Evolutionary conservation across 768 basidiomycete species (phyloP), one percentile per base, ranked within the genome.

Genomic region (Lactarius pseudohatsudake): DNA sequence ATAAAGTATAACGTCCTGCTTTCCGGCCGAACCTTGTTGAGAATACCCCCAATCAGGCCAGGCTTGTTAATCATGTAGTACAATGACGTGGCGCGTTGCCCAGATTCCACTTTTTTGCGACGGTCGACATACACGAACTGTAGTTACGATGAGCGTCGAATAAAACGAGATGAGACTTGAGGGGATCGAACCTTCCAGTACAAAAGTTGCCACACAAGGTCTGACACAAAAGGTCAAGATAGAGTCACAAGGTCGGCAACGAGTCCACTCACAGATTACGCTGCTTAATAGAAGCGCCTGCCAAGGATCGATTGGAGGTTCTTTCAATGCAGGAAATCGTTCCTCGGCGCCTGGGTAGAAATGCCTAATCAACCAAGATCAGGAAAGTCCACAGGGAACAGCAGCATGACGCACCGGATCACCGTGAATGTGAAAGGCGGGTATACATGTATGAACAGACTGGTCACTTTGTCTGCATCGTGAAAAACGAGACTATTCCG

Each of bases 401-500:
- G 20, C 34, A 0, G n/a, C 59, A 47, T 18, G 45, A 70, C 86
- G 38, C 69, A 91, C 92, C 92, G 83, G 63, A 98, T 94, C 28
- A 95, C 89, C 16, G 93, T 95, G 72, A 99, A 92, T 3, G 90
- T 87, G 68, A 96, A 86, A 0, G 97, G 93, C 0, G 92, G 85
- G 73, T 97, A 98, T 64, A 98, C 89, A 74, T 99, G 97, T 38
- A 99, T 86, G 79, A 96, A 98, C 30, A 99, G 79, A 11, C 91
- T 94, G 20, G 92, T 98, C 74, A 98, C 92, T 77, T 98, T 98
- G 76, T 99, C 97, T 63, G 87, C 84, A 73, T 96, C 95, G 73
- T 99, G 97, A 79, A 99, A 99, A 3, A 99, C 97, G 28, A 99
- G 86, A 70, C 93, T 96, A 74, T 99, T 99, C 67, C 97, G 84